These are phyloP conservation scores for Arabidopsis thaliana DNA, from an alignment of 345 rosid species.

Conservation along the genomic window TAIR10.1 NC_003070.9:18043001-18043500, in stretches of 20 bases:
- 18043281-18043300: constrained; percentile 9
- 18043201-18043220: no score
- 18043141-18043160: no score
- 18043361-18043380: constrained; percentile 3
- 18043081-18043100: no score
- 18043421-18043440: constrained; percentile 1
- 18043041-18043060: neutral
- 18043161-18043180: no score
- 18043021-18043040: constrained; percentile 1
- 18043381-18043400: neutral
- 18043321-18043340: constrained; percentile 7
- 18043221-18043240: no score
- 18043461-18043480: constrained; percentile 22
- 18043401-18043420: neutral
- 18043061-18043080: no score
- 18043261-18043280: no score
- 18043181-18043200: no score
- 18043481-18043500: constrained; percentile 27
- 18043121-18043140: no score
- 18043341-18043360: constrained; percentile 38
- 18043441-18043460: constrained; percentile 3
- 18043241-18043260: no score
- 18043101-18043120: no score
- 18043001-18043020: neutral
- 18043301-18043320: neutral